A percentile compares a stretch with the other conserved stretches of the same genome.
These are phyloP conservation scores for Boletus rufocinnamomeus DNA, from an alignment of 768 basidiomycete species.

Conservation along the genomic window DNA sequence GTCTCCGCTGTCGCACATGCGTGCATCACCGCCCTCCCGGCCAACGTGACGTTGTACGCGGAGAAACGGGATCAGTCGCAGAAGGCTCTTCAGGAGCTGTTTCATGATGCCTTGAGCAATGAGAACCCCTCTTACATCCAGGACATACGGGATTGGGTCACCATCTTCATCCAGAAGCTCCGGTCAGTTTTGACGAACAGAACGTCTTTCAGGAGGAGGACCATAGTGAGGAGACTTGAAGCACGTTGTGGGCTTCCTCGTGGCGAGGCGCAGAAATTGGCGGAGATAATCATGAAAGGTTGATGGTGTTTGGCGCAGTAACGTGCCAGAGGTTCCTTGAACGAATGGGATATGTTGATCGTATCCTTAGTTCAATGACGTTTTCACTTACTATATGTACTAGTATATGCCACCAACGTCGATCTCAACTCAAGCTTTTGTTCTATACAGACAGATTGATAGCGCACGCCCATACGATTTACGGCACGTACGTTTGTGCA, in stretches of 20 bases:
- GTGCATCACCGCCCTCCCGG: neutral
- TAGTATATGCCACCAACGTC: no score
- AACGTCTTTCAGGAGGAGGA: neutral
- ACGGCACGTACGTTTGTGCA: no score
- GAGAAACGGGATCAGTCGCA: neutral
- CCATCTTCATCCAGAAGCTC: neutral
- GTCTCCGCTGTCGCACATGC: neutral
- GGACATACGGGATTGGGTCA: neutral
- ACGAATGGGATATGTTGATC: neutral
- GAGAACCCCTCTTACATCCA: neutral
- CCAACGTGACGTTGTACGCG: neutral
- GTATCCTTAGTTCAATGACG: no score
- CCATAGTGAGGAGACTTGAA: neutral
- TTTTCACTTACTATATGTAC: no score
- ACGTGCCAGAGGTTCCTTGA: neutral
- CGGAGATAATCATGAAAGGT: neutral
- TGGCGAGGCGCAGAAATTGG: neutral
- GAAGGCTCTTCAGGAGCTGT: neutral
- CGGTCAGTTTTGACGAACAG: neutral
- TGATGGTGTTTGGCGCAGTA: neutral
- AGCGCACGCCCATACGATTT: no score
- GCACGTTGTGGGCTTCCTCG: neutral
- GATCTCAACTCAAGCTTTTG: no score
- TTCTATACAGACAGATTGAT: no score
- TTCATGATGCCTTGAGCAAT: neutral